These are phyloP conservation scores for Monosporascus sp. DNA, from an alignment of 2,329 filamentous ascomycete species.

Conservation along the genomic window DNA sequence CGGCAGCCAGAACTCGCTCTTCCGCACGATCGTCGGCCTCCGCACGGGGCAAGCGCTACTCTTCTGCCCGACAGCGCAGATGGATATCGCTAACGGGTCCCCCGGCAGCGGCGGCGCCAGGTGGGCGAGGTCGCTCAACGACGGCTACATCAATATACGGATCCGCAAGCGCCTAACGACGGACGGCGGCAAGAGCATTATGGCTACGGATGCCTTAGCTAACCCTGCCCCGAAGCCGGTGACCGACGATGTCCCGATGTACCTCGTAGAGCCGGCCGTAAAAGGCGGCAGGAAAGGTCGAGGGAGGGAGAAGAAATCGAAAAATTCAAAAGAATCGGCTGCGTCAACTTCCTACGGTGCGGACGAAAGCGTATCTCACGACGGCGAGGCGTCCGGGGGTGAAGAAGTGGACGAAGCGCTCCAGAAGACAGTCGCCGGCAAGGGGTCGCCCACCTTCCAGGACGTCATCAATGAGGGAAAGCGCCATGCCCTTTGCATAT, in stretches of 20 bases:
- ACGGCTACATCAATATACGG: slow-evolving; percentile 9
- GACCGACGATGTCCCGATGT: neutral
- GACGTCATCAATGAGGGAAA: no score
- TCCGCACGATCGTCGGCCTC: slow-evolving; percentile 13
- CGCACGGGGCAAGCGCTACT: slow-evolving; percentile 16
- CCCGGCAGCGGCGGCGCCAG: neutral
- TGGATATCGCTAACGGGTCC: slow-evolving; percentile 2
- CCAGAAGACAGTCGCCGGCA: no score
- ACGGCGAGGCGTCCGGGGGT: no score
- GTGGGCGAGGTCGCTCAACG: slow-evolving; percentile 3
- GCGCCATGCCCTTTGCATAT: no score
- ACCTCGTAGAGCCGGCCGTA: neutral
- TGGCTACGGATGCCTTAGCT: neutral
- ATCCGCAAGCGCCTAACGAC: slow-evolving; percentile 12
- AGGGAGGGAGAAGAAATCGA: no score
- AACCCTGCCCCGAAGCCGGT: neutral
- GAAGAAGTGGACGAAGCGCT: no score
- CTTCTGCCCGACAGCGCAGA: slow-evolving; percentile 16
- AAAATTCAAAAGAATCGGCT: no score
- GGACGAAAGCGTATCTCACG: no score
- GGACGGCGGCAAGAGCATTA: slow-evolving; percentile 16
- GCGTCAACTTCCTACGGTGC: no score
- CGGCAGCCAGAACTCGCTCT: slow-evolving; percentile 5
- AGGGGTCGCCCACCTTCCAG: no score
- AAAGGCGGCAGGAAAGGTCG: no score